These are phyloP conservation scores for Huntiella abstrusa DNA, from an alignment of 2,329 filamentous ascomycete species.

Conservation along the genomic window DNA sequence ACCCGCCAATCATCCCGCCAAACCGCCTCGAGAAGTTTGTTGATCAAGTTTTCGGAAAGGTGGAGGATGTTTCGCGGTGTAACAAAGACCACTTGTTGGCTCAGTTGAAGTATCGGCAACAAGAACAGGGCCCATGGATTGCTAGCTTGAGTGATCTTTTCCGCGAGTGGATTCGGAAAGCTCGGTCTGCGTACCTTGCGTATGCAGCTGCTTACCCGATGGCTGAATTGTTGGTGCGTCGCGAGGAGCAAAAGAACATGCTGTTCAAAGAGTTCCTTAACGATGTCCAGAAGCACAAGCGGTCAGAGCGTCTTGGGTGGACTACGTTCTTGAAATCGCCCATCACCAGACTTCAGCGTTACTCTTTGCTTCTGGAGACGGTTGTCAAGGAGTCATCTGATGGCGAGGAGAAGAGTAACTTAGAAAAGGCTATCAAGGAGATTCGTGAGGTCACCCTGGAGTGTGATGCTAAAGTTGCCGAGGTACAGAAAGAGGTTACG, in stretches of 20 bases:
- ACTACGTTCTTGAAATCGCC: conserved; percentile 87
- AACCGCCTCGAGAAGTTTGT: conserved; percentile 67
- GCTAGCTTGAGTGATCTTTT: conserved; percentile 92
- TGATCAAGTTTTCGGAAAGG: conserved; percentile 71
- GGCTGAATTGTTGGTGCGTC: conserved; percentile 64
- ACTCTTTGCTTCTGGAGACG: conserved; percentile 63
- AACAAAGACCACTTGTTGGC: conserved; percentile 86
- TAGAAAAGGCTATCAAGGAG: conserved; percentile 72
- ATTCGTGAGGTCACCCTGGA: conserved; percentile 78
- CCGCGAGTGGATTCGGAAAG: conserved; percentile 94
- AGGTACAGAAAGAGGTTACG: conserved; percentile 79
- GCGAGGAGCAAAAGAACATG: conserved; percentile 68
- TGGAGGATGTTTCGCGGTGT: conserved; percentile 71
- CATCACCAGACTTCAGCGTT: conserved; percentile 81
- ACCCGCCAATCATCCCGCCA: conserved; percentile 65
- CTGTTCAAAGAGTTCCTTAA: conserved; percentile 77
- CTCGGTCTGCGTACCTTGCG: conserved; percentile 71
- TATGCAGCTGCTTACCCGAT: conserved; percentile 79
- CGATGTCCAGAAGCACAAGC: conserved; percentile 55
- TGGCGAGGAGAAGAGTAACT: conserved; percentile 73
- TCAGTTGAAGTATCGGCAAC: conserved; percentile 89
- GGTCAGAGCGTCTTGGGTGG: conserved; percentile 73
- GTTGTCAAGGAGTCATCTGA: conserved; percentile 70
- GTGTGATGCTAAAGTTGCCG: conserved; percentile 80
- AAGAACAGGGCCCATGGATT: conserved; percentile 91